Evolutionary conservation across 768 basidiomycete genomes (phyloP), one percentile per base, ranked within the genome.

Genomic region (Pleurotus cornucopiae): DNA sequence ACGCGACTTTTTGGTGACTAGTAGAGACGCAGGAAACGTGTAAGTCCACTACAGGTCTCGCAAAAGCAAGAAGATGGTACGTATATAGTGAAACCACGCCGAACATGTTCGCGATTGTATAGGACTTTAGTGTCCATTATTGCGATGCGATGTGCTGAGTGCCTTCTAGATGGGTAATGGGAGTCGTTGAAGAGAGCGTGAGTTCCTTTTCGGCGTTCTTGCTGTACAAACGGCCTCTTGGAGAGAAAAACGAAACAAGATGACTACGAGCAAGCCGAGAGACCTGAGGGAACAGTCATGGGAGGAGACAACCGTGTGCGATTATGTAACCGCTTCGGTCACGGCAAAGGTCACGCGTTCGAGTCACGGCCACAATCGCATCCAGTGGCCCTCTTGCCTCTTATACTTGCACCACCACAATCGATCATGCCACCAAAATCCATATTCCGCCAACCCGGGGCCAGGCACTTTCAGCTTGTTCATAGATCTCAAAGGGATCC

Each of bases 401-500:
- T 26, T 7, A 23, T 26, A 23, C 34, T 55, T 46, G 25, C 3
- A 11, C 20, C 16, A 11, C 16, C 54, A 25, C 46, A 21, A 25
- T 39, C 40, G 38, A 54, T 57, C 62, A 91, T 91, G 89, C 80
- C 89, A 39, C 74, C 79, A 62, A 91, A 88, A 73, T 95, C 94
- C 12, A 81, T 94, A 60, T 99, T 91, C 75, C 85, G 93, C 57
- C 87, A 86, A 61, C 91, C 96, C 6, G 92, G 91, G 18, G 86
- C 89, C 55, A 85, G 87, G 65, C 95, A 98, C 67, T 98, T 96
- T 63, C 95, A 98, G 74, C 89, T 99, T 39, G 95, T 99, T 18
- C 94, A 98, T 68, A 82, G 97, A 58, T 98, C 95, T 6, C 94
- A 94, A 65, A 77, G 96, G 44, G 97, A 98, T 73, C 97, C 97